Evolutionary conservation across 2,329 filamentous ascomycete species (phyloP).

Genomic region (Thyridium curvatum): DNA sequence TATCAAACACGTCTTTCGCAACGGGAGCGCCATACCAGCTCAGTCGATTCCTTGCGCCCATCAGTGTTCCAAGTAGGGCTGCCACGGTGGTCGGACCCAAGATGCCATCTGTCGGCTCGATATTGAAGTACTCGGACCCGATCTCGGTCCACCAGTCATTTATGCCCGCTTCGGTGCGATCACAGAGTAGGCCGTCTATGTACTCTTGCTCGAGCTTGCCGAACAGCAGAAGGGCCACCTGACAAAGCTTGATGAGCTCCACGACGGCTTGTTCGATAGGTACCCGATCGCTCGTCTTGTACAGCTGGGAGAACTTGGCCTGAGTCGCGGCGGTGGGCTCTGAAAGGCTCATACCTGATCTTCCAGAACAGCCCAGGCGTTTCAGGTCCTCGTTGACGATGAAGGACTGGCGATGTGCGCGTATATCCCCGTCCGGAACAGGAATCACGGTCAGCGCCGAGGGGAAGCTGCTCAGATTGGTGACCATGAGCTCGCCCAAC

Average conservation of each 20-base stretch:
- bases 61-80: conserved; percentile 77
- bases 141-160: conserved; percentile 96
- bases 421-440: conserved; percentile 80
- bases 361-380: conserved; percentile 82
- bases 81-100: conserved; percentile 88
- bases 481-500: conserved; percentile 84
- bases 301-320: conserved; percentile 87
- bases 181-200: conserved; percentile 86
- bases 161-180: conserved; percentile 84
- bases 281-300: conserved; percentile 78
- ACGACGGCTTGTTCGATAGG: conserved; percentile 72
- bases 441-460: conserved; percentile 88
- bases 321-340: conserved; percentile 75
- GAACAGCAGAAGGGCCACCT: conserved; percentile 82
- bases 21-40: conserved; percentile 80
- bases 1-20: conserved; percentile 85
- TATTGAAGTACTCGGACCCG: conserved; percentile 84
- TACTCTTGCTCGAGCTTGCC: conserved; percentile 83
- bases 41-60: conserved; percentile 84
- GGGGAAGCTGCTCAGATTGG: conserved; percentile 86
- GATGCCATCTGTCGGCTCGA: conserved; percentile 88
- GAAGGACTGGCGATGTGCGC: conserved; percentile 73
- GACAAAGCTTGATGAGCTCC: conserved; percentile 86
- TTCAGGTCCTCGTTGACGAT: conserved; percentile 95
- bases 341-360: conserved; percentile 76